Percentiles rank a stretch among this genome's conserved stretches.
Evolutionary conservation across 106 monocot genomes (phyloP).

Genomic region (Allium cepa): DNA sequence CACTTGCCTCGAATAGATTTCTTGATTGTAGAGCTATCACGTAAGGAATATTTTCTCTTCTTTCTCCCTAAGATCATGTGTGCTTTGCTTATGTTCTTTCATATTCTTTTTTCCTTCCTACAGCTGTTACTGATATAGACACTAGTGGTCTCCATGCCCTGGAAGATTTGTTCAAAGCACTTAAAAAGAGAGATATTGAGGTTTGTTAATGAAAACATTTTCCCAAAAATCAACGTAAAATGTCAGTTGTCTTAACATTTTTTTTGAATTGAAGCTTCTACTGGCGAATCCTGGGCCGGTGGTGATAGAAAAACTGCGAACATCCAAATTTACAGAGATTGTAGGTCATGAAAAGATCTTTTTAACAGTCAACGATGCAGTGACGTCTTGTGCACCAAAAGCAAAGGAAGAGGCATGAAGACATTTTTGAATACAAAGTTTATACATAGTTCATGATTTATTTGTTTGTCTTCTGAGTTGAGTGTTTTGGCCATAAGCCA

Average conservation of each 20-base stretch:
- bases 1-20: constrained; percentile 27
- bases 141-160: constrained; percentile 50
- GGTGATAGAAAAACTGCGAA: constrained; percentile 48
- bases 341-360: constrained; percentile 68
- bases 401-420: constrained; percentile 14
- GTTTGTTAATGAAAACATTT: constrained; percentile 1
- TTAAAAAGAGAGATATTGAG: constrained; percentile 37
- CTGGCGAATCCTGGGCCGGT: constrained; percentile 44
- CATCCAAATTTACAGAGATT: constrained; percentile 28
- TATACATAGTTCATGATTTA: too few relatives aligned
- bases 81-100: not conserved
- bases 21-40: constrained; percentile 59
- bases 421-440: not conserved
- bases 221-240: not conserved
- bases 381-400: constrained; percentile 23
- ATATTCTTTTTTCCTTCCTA: not conserved
- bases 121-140: constrained; percentile 58
- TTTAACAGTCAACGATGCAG: constrained; percentile 43
- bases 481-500: not conserved
- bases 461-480: too few relatives aligned
- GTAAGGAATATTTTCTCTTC: constrained; percentile 13
- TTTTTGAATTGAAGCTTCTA: constrained; percentile 24
- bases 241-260: not conserved
- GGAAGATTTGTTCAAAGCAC: constrained; percentile 30
- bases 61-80: not conserved